Conservation (phyloP, 2,329 filamentous ascomycete species). For the Pseudocercospora fijiensis region DNA sequence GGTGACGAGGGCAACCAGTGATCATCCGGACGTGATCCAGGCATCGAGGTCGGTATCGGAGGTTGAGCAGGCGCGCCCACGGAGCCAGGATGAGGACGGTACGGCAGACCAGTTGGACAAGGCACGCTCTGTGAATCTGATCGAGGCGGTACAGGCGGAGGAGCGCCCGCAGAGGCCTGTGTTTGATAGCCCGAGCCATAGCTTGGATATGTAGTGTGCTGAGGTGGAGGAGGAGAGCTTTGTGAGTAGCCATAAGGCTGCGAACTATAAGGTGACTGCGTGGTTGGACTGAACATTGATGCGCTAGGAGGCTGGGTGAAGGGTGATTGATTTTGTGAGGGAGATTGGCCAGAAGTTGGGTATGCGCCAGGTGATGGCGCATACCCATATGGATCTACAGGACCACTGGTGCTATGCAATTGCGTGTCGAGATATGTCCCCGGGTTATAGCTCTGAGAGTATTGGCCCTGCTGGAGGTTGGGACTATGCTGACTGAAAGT, state of each 20-base stretch:
- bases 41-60: constrained; percentile 16
- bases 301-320: constrained; percentile 23
- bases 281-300: constrained; percentile 25
- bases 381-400: constrained; percentile 34
- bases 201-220: constrained; percentile 15
- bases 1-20: constrained; percentile 35
- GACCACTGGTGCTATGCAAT: constrained; percentile 30
- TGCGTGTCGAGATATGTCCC: constrained; percentile 29
- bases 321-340: constrained; percentile 19
- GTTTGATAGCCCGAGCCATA: constrained; percentile 19
- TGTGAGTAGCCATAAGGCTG: constrained; percentile 24
- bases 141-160: constrained; percentile 13
- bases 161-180: constrained; percentile 19
- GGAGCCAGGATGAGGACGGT: constrained; percentile 25
- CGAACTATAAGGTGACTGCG: constrained; percentile 28
- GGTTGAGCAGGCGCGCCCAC: constrained; percentile 18
- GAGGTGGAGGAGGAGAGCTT: constrained; percentile 28
- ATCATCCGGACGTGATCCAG: constrained; percentile 19
- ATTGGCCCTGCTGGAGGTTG: constrained; percentile 18
- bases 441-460: constrained; percentile 27
- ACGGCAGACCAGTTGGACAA: constrained; percentile 26
- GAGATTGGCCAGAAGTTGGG: constrained; percentile 23
- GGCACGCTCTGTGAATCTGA: constrained; percentile 14
- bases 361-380: constrained; percentile 23
- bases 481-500: constrained; percentile 31